phyloP scores from a whole-genome alignment of 2,329 filamentous ascomycete species.

The Trichothecium sympodiale region DNA sequence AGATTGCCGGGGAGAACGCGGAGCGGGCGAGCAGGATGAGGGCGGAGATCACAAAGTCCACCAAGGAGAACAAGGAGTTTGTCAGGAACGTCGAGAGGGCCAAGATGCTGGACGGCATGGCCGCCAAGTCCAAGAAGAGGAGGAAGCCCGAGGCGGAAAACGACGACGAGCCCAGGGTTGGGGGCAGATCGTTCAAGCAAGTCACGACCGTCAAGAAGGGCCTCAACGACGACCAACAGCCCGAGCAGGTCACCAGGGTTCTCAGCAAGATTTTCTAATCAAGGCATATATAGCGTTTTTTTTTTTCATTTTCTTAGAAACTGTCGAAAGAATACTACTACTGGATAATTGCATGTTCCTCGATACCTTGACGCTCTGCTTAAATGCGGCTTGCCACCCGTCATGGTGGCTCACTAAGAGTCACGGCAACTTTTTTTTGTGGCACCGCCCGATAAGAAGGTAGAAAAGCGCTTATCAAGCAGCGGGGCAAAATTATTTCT shows the following conservation, averaged over 20 bases:
- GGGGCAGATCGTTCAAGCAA: slow-evolving; percentile 51
- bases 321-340: neutral
- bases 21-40: slow-evolving; percentile 65
- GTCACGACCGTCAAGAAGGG: slow-evolving; percentile 45
- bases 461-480: slow-evolving; percentile 8
- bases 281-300: slow-evolving; percentile 1
- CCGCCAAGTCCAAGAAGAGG: slow-evolving; percentile 40
- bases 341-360: slow-evolving; percentile 4
- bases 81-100: slow-evolving; percentile 67
- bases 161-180: slow-evolving; percentile 10
- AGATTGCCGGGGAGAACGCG: slow-evolving; percentile 72
- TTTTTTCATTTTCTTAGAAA: neutral
- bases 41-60: slow-evolving; percentile 65
- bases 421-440: neutral
- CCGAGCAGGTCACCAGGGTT: slow-evolving; percentile 47
- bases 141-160: slow-evolving; percentile 17
- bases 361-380: neutral
- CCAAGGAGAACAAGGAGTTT: slow-evolving; percentile 73
- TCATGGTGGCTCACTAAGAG: neutral
- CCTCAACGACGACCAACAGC: slow-evolving; percentile 30
- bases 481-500: slow-evolving; percentile 9
- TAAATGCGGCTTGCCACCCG: neutral
- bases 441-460: slow-evolving; percentile 6
- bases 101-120: slow-evolving; percentile 70
- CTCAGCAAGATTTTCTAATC: slow-evolving; percentile 53